phyloP scores from a whole-genome alignment of 2,329 filamentous ascomycete species.

The Sporothrix sp. region DNA sequence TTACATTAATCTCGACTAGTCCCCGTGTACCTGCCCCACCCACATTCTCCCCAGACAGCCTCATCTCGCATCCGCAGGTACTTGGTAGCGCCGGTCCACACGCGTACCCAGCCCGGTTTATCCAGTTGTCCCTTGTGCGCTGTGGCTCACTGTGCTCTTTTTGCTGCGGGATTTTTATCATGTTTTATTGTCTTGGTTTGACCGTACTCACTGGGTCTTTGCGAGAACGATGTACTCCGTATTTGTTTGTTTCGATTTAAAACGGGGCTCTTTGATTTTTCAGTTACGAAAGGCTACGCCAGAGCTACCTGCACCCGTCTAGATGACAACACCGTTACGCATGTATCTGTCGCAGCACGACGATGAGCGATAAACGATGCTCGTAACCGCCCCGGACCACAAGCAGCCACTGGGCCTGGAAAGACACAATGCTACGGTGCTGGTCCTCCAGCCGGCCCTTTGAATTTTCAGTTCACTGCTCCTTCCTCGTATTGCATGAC shows the following conservation, averaged over 20 bases:
- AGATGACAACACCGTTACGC: background rate
- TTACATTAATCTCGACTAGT: slow-evolving; percentile 23
- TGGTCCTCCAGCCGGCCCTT: no score
- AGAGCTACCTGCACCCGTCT: background rate
- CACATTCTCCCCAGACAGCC: slow-evolving; percentile 16
- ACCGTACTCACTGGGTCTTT: no score
- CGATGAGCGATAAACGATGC: background rate
- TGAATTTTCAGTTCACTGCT: no score
- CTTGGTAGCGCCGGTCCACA: slow-evolving; percentile 19
- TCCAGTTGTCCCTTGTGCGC: background rate
- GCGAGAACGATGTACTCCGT: no score
- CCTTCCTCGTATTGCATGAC: slow-evolving; percentile 2
- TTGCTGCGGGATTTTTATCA: background rate
- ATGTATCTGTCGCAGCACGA: background rate
- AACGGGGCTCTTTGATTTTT: background rate
- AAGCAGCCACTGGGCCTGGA: background rate
- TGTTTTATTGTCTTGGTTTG: background rate
- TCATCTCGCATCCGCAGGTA: slow-evolving; percentile 22
- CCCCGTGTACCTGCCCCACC: slow-evolving; percentile 22
- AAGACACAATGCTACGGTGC: background rate
- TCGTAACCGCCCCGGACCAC: background rate
- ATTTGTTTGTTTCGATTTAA: no score
- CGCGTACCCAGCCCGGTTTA: slow-evolving; percentile 19
- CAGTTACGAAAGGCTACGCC: background rate
- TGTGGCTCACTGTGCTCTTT: no score